These are phyloP conservation scores for Hymenoscyphus infarciens DNA, from an alignment of 2,329 filamentous ascomycete genomes.

Conservation along the genomic window DNA sequence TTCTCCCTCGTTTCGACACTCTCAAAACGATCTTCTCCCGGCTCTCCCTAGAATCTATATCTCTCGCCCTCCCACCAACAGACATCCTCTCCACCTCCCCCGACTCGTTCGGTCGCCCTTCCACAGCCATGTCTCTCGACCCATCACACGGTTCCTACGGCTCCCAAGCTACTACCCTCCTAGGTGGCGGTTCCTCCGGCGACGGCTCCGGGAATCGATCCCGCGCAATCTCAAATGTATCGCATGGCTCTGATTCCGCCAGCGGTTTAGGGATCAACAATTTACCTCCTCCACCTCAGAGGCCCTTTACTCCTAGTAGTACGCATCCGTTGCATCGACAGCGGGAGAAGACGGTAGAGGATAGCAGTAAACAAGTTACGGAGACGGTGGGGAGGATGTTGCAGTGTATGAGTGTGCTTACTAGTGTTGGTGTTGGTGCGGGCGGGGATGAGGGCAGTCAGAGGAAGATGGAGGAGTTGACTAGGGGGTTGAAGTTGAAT, in stretches of 20 bases:
- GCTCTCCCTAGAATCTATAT: conserved; percentile 72
- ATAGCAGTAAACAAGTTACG: conserved; percentile 72
- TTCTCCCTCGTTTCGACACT: conserved; percentile 82
- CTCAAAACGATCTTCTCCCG: conserved; percentile 89
- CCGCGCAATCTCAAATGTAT: conserved; percentile 83
- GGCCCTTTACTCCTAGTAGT: conserved; percentile 33
- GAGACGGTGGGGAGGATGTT: conserved; percentile 94
- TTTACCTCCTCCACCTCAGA: conserved; percentile 26
- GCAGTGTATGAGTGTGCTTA: conserved; percentile 90
- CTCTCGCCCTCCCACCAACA: conserved; percentile 42
- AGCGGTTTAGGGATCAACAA: conserved; percentile 27
- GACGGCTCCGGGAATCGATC: conserved; percentile 58
- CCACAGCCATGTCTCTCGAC: conserved; percentile 73
- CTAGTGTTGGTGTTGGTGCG: conserved; percentile 56
- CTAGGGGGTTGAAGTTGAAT: conserved; percentile 87
- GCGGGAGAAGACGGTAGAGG: conserved; percentile 50
- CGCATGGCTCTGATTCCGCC: conserved; percentile 46
- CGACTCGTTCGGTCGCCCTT: conserved; percentile 54
- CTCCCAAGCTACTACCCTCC: conserved; percentile 72
- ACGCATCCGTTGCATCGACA: conserved; percentile 27
- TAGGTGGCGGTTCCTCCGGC: conserved; percentile 54
- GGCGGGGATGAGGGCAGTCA: conserved; percentile 63
- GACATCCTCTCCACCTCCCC: conserved; percentile 47
- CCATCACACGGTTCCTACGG: conserved; percentile 75
- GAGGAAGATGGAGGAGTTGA: conserved; percentile 76